Evolutionary conservation across 2,329 filamentous ascomycete genomes (phyloP).

Genomic region (Beauveria sp.): DNA sequence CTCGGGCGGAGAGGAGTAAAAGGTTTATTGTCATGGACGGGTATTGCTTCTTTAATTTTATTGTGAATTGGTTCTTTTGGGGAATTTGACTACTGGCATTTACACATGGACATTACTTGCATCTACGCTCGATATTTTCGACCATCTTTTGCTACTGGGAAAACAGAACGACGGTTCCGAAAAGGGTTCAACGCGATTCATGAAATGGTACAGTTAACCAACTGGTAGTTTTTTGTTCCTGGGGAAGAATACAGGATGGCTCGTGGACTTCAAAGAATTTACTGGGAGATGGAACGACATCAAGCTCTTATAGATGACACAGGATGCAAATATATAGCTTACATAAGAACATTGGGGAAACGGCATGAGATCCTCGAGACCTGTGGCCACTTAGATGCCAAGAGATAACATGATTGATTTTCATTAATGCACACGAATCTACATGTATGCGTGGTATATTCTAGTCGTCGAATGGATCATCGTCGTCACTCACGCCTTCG

Average conservation of each 20-base stretch:
- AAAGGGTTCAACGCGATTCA: neutral
- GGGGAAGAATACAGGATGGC: neutral
- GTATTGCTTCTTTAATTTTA: neutral
- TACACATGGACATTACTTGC: neutral
- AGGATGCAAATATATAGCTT: neutral
- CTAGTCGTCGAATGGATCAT: conserved; percentile 42
- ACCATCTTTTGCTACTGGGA: neutral
- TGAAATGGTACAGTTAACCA: neutral
- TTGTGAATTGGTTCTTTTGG: conserved; percentile 5
- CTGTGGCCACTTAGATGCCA: neutral
- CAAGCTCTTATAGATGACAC: no score
- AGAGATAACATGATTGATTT: conserved; percentile 14
- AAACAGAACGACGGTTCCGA: neutral
- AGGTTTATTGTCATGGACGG: neutral
- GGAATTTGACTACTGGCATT: neutral
- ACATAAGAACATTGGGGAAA: neutral
- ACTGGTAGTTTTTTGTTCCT: neutral
- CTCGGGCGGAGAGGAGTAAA: neutral
- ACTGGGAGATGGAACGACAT: neutral
- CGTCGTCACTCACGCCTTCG: conserved; percentile 52
- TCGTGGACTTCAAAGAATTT: no score
- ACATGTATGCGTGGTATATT: conserved; percentile 9
- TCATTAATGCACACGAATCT: conserved; percentile 11
- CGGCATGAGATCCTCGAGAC: neutral
- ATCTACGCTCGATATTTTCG: neutral